phyloP scores from a whole-genome alignment of 257 asterid species.

The Petrea volubilis region DNA sequence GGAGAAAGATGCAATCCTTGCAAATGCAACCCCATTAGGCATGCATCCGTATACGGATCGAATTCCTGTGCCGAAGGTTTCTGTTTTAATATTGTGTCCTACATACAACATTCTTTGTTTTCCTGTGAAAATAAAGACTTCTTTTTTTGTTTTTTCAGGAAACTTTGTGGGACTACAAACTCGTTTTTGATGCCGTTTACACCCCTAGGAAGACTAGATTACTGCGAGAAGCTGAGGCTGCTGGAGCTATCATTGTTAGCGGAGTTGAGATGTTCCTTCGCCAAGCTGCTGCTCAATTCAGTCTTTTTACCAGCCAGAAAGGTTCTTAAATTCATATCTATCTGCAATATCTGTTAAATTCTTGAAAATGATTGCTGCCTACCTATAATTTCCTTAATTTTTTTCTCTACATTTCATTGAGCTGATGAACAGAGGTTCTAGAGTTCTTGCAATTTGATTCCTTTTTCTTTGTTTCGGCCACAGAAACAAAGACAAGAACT shows the following conservation, averaged over 20 bases:
- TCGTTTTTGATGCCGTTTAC: constrained; percentile 70
- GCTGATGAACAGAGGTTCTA: too few relatives aligned
- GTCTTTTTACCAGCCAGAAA: constrained; percentile 55
- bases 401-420: too few relatives aligned
- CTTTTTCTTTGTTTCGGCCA: too few relatives aligned
- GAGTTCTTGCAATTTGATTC: too few relatives aligned
- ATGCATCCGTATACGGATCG: constrained; percentile 62
- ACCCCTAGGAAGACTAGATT: constrained; percentile 58
- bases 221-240: constrained; percentile 60
- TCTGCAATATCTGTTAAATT: background rate
- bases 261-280: constrained; percentile 78
- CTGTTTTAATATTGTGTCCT: background rate
- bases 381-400: too few relatives aligned
- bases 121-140: background rate
- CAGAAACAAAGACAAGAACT: too few relatives aligned
- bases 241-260: constrained; percentile 59
- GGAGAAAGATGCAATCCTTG: constrained; percentile 61
- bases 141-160: constrained; percentile 20
- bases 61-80: constrained; percentile 50
- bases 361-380: background rate
- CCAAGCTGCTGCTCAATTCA: constrained; percentile 63
- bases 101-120: background rate
- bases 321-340: constrained; percentile 23
- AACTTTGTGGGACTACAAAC: constrained; percentile 40
- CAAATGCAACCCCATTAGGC: constrained; percentile 75